These are phyloP conservation scores for Leccinum huronense DNA, from an alignment of 1,284 basidiomycete genomes.

Conservation along the genomic window DNA sequence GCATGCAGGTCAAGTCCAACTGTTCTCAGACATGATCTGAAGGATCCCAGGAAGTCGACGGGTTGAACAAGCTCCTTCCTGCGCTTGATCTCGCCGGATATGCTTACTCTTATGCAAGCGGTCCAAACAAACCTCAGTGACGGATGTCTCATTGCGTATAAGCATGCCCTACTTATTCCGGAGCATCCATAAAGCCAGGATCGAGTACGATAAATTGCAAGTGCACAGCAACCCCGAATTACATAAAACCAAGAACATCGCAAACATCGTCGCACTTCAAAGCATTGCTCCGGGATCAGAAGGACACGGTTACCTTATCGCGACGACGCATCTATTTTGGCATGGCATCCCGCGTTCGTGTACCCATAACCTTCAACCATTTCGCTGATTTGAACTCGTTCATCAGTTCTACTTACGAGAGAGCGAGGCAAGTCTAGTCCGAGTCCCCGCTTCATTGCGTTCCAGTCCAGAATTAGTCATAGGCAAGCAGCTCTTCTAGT, in stretches of 20 bases:
- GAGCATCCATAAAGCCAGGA: conserved; percentile 42
- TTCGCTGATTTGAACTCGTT: conserved; percentile 6
- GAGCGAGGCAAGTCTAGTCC: conserved; percentile 55
- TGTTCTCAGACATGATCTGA: conserved; percentile 7
- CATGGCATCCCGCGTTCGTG: conserved; percentile 69
- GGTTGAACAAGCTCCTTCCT: conserved; percentile 63
- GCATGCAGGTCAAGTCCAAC: conserved; percentile 62
- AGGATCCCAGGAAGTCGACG: conserved; percentile 69
- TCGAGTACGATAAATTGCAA: conserved; percentile 70
- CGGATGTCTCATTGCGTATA: conserved; percentile 79
- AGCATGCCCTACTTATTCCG: conserved; percentile 46
- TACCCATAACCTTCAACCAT: conserved; percentile 4
- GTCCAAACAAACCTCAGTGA: conserved; percentile 67
- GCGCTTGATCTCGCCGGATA: conserved; percentile 61
- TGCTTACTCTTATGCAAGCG: conserved; percentile 58
- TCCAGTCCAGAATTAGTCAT: conserved; percentile 7
- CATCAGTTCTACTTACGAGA: conserved; percentile 81
- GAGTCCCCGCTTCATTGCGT: not conserved
- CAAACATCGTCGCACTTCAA: conserved; percentile 67
- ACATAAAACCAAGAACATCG: conserved; percentile 83
- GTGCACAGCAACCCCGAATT: conserved; percentile 40
- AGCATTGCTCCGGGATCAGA: conserved; percentile 34
- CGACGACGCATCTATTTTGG: conserved; percentile 92
- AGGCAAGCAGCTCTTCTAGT: conserved; percentile 73
- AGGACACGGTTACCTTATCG: conserved; percentile 62